phyloP scores from a whole-genome alignment of 1,284 basidiomycete species.

The Ceratobasidium sp. region DNA sequence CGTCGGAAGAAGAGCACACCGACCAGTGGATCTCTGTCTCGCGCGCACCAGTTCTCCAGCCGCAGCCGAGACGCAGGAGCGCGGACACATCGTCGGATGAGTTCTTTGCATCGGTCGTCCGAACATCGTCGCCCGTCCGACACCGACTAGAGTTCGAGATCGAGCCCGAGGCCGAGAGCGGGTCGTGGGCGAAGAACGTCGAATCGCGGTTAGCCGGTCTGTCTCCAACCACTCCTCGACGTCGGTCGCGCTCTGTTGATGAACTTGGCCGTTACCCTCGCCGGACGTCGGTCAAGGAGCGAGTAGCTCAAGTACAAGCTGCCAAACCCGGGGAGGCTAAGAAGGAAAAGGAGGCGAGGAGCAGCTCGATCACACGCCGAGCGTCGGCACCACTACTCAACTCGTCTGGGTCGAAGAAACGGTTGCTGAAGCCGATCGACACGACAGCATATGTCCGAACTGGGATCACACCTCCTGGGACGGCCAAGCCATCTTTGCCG shows the following conservation, averaged over 20 bases:
- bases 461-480: conserved; percentile 1
- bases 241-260: background rate
- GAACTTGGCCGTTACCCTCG: background rate
- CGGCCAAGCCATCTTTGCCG: background rate
- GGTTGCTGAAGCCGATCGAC: conserved; percentile 8
- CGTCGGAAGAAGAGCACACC: conserved; percentile 16
- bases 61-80: background rate
- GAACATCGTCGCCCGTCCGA: background rate
- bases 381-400: conserved; percentile 13
- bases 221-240: background rate
- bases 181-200: background rate
- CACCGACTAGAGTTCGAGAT: background rate
- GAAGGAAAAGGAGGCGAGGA: background rate
- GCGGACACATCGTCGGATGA: background rate
- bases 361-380: conserved; percentile 15
- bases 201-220: conserved; percentile 4
- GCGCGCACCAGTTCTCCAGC: background rate
- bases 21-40: conserved; percentile 25
- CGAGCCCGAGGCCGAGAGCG: background rate
- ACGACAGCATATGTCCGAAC: conserved; percentile 4
- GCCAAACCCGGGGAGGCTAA: background rate
- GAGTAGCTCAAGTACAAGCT: too few relatives aligned
- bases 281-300: conserved; percentile 2
- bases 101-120: background rate
- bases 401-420: background rate